A percentile compares a stretch with the other conserved stretches of the same genome.
Conservation (phyloP, 2,329 filamentous ascomycete genomes). For the Epichloe glyceriae region DNA sequence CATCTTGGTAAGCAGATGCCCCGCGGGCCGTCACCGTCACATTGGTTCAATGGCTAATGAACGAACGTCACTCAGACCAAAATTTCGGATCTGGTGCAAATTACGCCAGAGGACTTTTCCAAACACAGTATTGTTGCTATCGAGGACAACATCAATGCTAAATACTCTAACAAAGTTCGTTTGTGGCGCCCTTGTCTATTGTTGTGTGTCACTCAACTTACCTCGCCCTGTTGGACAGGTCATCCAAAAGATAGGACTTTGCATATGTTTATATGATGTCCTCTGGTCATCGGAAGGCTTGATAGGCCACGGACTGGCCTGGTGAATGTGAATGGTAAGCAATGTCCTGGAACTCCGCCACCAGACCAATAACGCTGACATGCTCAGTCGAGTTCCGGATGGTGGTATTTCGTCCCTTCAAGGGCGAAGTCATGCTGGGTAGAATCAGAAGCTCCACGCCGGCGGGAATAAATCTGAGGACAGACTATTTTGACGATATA, state of each 20-base stretch:
- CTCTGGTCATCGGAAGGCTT: conserved; percentile 82
- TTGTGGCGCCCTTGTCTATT: background rate
- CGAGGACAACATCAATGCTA: conserved; percentile 92
- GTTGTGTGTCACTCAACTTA: background rate
- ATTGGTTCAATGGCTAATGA: background rate
- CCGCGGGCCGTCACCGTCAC: background rate
- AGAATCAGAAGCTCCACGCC: conserved; percentile 65
- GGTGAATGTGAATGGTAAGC: conserved; percentile 80
- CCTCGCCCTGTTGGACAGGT: conserved; percentile 33
- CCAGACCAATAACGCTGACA: background rate
- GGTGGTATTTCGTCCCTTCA: conserved; percentile 90
- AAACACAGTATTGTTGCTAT: conserved; percentile 74
- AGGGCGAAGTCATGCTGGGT: conserved; percentile 79
- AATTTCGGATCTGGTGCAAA: conserved; percentile 87
- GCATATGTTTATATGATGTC: conserved; percentile 85
- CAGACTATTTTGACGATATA: conserved; percentile 92
- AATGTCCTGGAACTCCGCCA: background rate
- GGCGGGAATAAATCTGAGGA: conserved; percentile 62
- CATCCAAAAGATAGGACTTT: conserved; percentile 88
- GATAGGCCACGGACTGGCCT: conserved; percentile 82
- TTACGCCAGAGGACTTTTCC: conserved; percentile 76
- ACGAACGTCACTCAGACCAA: conserved; percentile 51
- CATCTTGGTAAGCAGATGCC: conserved; percentile 28
- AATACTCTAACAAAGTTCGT: conserved; percentile 80
- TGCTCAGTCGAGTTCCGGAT: conserved; percentile 75